Conservation (phyloP, 805 yeast species). For the Myxozyma neglecta region DNA sequence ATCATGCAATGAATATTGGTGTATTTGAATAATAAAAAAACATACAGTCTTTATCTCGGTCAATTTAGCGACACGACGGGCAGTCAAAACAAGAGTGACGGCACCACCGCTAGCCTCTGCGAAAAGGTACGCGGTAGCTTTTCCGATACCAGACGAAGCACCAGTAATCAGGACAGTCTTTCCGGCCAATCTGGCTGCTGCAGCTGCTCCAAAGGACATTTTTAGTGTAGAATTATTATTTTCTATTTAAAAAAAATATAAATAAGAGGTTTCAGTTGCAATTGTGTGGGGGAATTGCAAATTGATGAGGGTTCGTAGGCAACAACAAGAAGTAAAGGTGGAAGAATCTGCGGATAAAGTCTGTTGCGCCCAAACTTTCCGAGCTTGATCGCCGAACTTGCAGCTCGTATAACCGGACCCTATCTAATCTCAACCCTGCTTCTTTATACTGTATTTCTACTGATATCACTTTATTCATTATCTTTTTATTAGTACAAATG, state of each 20-base stretch:
- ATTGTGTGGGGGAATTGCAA: neutral
- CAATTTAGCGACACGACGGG: constrained; percentile 70
- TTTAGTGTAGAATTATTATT: neutral
- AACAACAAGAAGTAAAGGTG: too few relatives aligned
- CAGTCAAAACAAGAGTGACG: constrained; percentile 68
- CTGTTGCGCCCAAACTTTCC: too few relatives aligned
- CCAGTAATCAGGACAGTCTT: constrained; percentile 86
- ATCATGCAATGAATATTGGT: neutral
- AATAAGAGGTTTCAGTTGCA: neutral
- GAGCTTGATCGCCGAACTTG: too few relatives aligned
- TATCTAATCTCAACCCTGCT: too few relatives aligned
- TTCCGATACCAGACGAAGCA: constrained; percentile 94
- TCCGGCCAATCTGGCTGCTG: constrained; percentile 76
- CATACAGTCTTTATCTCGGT: constrained; percentile 45
- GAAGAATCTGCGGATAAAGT: too few relatives aligned
- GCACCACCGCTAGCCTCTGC: constrained; percentile 75
- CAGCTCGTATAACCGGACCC: too few relatives aligned
- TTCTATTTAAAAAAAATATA: neutral
- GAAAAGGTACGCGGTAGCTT: constrained; percentile 84
- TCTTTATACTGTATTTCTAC: too few relatives aligned
- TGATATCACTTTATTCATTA: neutral
- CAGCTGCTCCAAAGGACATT: constrained; percentile 62
- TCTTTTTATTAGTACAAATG: neutral
- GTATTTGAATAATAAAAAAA: neutral
- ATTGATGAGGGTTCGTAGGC: too few relatives aligned